These are phyloP conservation scores for Trichophyton schoenleinii DNA, from an alignment of 2,329 filamentous ascomycete genomes.

Conservation along the genomic window DNA sequence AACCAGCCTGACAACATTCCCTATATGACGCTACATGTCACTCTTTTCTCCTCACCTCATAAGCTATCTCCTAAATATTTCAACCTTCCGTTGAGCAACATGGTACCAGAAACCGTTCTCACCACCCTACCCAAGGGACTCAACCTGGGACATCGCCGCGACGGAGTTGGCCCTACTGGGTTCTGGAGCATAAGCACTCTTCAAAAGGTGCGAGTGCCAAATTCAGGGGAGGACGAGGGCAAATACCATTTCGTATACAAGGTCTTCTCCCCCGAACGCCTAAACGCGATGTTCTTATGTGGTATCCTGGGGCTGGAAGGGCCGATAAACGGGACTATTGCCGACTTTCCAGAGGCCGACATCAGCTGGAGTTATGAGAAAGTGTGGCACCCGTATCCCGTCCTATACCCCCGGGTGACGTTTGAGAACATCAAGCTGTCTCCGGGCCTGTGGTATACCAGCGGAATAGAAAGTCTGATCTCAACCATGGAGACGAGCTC, in stretches of 20 bases:
- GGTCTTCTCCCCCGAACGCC: constrained; percentile 47
- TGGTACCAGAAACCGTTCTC: constrained; percentile 61
- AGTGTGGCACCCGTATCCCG: constrained; percentile 73
- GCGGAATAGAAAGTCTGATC: constrained; percentile 79
- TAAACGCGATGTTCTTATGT: constrained; percentile 37
- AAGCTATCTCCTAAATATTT: constrained; percentile 63
- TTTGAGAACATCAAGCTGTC: constrained; percentile 69
- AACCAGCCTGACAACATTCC: constrained; percentile 61
- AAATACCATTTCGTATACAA: constrained; percentile 50
- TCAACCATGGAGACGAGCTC: constrained; percentile 96
- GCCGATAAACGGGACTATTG: constrained; percentile 15
- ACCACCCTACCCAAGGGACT: constrained; percentile 60
- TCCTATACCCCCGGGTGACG: constrained; percentile 67
- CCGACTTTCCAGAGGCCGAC: constrained; percentile 26
- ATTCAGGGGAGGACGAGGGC: constrained; percentile 11
- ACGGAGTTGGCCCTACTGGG: constrained; percentile 56
- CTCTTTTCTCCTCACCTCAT: constrained; percentile 68
- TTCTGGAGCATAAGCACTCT: constrained; percentile 83
- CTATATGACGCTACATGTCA: constrained; percentile 79
- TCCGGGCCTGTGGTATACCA: constrained; percentile 43
- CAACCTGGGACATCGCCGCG: constrained; percentile 23
- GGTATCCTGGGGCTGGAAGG: constrained; percentile 35
- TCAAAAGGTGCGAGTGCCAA: constrained; percentile 49
- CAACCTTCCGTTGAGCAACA: constrained; percentile 39
- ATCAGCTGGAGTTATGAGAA: constrained; percentile 70